A percentile compares a stretch with the other conserved stretches of the same genome.
phyloP scores from a whole-genome alignment of 768 basidiomycete species.

The Calvatia gigantea region DNA sequence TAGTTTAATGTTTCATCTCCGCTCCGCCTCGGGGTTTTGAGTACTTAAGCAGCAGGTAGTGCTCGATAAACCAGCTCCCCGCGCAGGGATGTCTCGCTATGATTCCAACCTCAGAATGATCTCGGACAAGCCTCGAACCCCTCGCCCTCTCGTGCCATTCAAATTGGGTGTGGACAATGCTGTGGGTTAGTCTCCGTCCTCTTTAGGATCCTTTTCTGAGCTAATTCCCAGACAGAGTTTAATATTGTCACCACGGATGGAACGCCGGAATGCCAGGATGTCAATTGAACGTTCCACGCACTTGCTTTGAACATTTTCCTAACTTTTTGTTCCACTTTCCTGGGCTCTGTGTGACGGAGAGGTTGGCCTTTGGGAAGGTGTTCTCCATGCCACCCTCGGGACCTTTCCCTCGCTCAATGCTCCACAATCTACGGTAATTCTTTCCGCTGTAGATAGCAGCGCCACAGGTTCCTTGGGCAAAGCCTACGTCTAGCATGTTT shows the following conservation, averaged over 20 bases:
- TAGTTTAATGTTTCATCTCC: too few relatives aligned
- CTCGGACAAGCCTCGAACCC: slow-evolving; percentile 28
- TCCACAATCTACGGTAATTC: slow-evolving; percentile 16
- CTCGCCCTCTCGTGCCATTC: slow-evolving; percentile 21
- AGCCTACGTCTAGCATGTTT: slow-evolving; percentile 33
- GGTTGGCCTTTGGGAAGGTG: slow-evolving; percentile 34
- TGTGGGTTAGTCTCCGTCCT: background rate
- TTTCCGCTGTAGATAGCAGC: slow-evolving; percentile 18
- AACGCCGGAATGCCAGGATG: slow-evolving; percentile 20
- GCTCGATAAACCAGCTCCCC: too few relatives aligned
- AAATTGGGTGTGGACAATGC: slow-evolving; percentile 24
- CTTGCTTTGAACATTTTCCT: background rate
- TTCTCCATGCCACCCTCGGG: slow-evolving; percentile 30
- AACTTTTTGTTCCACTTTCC: slow-evolving; percentile 18
- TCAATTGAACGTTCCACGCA: slow-evolving; percentile 18
- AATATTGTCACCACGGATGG: slow-evolving; percentile 28
- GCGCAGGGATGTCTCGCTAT: slow-evolving; percentile 22
- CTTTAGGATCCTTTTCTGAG: background rate
- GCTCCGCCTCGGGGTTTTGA: too few relatives aligned
- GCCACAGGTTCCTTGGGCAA: slow-evolving; percentile 19
- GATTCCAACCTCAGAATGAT: slow-evolving; percentile 24
- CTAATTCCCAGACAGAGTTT: slow-evolving; percentile 17
- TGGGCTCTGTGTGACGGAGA: slow-evolving; percentile 26
- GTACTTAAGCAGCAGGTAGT: too few relatives aligned
- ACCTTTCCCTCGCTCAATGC: slow-evolving; percentile 31